Conservation (phyloP, 345 rosid genomes). For the Moricandia arvensis region DNA sequence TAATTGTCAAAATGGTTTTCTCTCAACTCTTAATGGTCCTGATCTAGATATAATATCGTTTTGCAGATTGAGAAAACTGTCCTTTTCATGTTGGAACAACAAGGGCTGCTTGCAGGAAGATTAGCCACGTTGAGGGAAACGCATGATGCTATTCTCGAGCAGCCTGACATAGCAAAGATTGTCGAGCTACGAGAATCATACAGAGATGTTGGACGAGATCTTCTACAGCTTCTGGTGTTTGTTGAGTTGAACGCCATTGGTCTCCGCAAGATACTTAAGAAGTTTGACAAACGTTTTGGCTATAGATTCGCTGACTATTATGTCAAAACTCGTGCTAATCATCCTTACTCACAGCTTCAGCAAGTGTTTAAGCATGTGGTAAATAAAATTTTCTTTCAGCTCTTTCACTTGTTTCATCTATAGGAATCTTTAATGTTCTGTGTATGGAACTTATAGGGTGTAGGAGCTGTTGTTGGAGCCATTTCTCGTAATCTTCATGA, state of each 20-base stretch:
- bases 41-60: not conserved
- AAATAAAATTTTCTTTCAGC: constrained; percentile 19
- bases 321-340: constrained; percentile 94
- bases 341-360: constrained; percentile 98
- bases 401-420: constrained; percentile 18
- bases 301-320: constrained; percentile 89
- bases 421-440: not conserved
- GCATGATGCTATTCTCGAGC: constrained; percentile 62
- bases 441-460: constrained; percentile 54
- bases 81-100: constrained; percentile 94
- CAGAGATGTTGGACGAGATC: constrained; percentile 73
- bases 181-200: constrained; percentile 71
- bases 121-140: constrained; percentile 60
- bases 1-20: not conserved
- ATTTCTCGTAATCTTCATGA: constrained; percentile 97
- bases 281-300: constrained; percentile 94
- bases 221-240: constrained; percentile 74
- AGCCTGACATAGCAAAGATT: constrained; percentile 65
- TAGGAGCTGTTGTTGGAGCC: constrained; percentile 99
- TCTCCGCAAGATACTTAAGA: constrained; percentile 91
- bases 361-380: constrained; percentile 99
- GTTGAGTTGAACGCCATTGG: constrained; percentile 92
- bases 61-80: constrained; percentile 93
- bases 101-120: constrained; percentile 80
- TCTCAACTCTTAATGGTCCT: not conserved